Evolutionary conservation across 2,329 filamentous ascomycete genomes (phyloP).

Genomic region (Sporothrix pseudoabietina): DNA sequence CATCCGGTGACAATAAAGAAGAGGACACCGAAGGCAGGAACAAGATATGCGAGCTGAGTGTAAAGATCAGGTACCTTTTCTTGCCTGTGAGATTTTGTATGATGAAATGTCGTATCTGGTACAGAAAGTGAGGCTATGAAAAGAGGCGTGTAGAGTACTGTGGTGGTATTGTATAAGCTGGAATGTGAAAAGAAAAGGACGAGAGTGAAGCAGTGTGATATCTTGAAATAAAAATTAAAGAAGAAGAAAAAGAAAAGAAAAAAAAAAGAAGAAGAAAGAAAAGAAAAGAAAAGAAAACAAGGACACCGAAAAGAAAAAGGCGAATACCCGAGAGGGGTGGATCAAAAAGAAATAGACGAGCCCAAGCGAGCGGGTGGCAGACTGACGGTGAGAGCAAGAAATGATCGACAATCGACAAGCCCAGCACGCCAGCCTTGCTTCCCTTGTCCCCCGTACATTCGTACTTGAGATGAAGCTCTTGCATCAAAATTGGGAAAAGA

Average conservation of each 20-base stretch:
- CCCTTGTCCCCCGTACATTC: not conserved
- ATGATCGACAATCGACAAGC: slow-evolving; percentile 6
- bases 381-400: not conserved
- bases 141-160: too few relatives aligned
- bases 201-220: not conserved
- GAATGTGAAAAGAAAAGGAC: not conserved
- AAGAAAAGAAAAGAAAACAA: not conserved
- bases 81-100: not conserved
- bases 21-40: not conserved
- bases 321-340: not conserved
- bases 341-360: not conserved
- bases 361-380: not conserved
- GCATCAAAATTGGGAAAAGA: not conserved
- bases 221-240: too few relatives aligned
- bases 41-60: not conserved
- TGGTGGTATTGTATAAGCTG: not conserved
- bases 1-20: not conserved
- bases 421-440: not conserved
- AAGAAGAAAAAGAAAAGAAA: not conserved
- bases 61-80: not conserved
- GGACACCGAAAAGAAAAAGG: not conserved
- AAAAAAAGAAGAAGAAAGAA: not conserved
- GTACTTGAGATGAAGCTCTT: not conserved
- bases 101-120: not conserved
- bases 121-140: slow-evolving; percentile 5